These are phyloP conservation scores for Lipomyces anomalus DNA, from an alignment of 805 yeast species.

Conservation along the genomic window DNA sequence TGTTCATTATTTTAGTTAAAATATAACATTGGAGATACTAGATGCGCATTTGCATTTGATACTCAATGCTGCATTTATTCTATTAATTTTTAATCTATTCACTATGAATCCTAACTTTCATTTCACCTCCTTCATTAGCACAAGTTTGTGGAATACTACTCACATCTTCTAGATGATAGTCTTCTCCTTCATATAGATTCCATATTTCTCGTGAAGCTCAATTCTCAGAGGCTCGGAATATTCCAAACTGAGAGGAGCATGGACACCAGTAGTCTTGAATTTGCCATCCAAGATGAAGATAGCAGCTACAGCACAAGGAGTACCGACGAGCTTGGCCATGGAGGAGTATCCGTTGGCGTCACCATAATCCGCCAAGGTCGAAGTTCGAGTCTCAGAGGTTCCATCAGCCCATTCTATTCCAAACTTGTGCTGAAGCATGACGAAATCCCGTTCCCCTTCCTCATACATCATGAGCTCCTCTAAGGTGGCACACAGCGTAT, in stretches of 20 bases:
- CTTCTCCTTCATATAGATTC: conserved; percentile 84
- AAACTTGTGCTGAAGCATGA: conserved; percentile 93
- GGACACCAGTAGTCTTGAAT: conserved; percentile 65
- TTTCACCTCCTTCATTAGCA: not conserved
- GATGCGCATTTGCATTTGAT: not conserved
- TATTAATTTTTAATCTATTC: not conserved
- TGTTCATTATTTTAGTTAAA: not conserved
- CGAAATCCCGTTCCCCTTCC: conserved; percentile 92
- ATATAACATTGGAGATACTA: not conserved
- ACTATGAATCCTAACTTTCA: not conserved
- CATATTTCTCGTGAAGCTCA: conserved; percentile 82
- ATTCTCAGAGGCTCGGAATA: conserved; percentile 87
- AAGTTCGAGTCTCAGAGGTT: conserved; percentile 81
- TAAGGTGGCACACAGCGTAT: conserved; percentile 92
- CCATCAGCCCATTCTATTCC: conserved; percentile 97
- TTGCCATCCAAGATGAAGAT: conserved; percentile 79
- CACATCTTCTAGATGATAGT: conserved; percentile 40
- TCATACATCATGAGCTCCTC: conserved; percentile 95
- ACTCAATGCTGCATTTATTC: not conserved
- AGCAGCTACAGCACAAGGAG: conserved; percentile 95
- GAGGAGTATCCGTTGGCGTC: conserved; percentile 85
- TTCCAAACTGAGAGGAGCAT: conserved; percentile 89
- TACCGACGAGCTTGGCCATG: conserved; percentile 98
- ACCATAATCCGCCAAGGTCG: conserved; percentile 93
- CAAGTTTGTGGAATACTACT: not conserved